Evolutionary conservation across 768 basidiomycete species (phyloP).

Genomic region (Hypholoma sublateritium): DNA sequence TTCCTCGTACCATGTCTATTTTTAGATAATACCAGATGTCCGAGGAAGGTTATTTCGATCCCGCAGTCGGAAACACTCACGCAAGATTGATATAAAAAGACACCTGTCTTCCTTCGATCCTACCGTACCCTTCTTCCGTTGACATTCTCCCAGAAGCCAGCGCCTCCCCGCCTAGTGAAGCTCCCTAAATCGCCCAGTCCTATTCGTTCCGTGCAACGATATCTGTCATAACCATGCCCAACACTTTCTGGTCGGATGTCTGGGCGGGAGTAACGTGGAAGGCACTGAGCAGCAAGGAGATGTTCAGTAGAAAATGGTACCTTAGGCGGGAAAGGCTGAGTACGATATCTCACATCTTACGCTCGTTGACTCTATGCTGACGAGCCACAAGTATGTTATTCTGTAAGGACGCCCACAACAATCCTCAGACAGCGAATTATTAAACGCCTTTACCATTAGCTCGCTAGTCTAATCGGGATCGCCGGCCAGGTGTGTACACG

Average conservation of each 20-base stretch:
- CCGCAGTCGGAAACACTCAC: slow-evolving; percentile 3
- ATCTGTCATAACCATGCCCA: too few relatives aligned
- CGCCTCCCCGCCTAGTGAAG: too few relatives aligned
- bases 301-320: slow-evolving; percentile 33
- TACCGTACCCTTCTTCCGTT: not conserved
- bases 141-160: too few relatives aligned
- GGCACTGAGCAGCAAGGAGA: slow-evolving; percentile 28
- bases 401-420: not conserved
- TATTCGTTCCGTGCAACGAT: too few relatives aligned
- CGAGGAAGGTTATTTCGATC: not conserved
- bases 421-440: not conserved
- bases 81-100: not conserved
- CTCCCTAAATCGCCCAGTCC: too few relatives aligned
- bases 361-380: not conserved
- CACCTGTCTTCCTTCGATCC: not conserved
- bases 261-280: slow-evolving; percentile 17
- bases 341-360: slow-evolving; percentile 8
- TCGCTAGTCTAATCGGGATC: slow-evolving; percentile 15
- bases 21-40: not conserved
- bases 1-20: not conserved
- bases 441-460: not conserved
- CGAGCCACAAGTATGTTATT: slow-evolving; percentile 8
- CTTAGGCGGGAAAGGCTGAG: slow-evolving; percentile 32
- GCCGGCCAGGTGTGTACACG: slow-evolving; percentile 27
- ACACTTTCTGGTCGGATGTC: not conserved